Evolutionary conservation across 148 eudicot genomes (phyloP), one percentile per base, ranked within the genome.

Genomic region (Rhododendron molle): DNA sequence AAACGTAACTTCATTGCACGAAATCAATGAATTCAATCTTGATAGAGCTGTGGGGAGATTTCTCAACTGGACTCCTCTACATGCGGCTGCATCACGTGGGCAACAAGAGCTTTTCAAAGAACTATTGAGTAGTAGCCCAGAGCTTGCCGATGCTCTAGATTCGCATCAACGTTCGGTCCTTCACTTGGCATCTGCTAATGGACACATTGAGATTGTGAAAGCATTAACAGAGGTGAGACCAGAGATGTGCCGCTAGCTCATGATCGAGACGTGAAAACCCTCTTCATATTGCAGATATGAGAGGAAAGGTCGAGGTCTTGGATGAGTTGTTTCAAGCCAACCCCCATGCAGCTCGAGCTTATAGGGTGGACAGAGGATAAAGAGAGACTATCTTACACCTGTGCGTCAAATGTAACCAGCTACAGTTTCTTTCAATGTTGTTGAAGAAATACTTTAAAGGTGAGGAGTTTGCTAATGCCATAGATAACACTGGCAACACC

Each of bases 321-420:
- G 76, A 72, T 0, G 88, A 71, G 85, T 72, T 89, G 36, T 26
- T 86, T 81, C 32, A 49, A 26, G 80, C 44, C 4, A 83, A 74
- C 26, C 85, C 89, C 3, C 46, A 30, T 13, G 90, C 91, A 0
- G 90, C 76, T 52, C 81, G 86, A 56, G 89, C 83, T 28, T 34
- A 34, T 34, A 44, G 72, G 73, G 84, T 86, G 28, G 21, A 69
- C 50, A 20, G 50, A 18, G 62, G 62, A 18, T n/a, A 56, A 18
- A 86, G 85, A 0, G 89, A 89, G 21, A 89, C 69, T 38, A 43
- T 86, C 4, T 36, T 88, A 77, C 92, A 91, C 21, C 74, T 87
- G 62, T 91, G 90, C 44, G 86, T 88, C 16, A 88, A 88, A 46
- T 76, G 65, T 47, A 21, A 72, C 60, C 89, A 84, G 40, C 1